These are phyloP conservation scores for Conticribra weissflogii DNA, from an alignment of 108 stramenopile species.

Conservation along the genomic window DNA sequence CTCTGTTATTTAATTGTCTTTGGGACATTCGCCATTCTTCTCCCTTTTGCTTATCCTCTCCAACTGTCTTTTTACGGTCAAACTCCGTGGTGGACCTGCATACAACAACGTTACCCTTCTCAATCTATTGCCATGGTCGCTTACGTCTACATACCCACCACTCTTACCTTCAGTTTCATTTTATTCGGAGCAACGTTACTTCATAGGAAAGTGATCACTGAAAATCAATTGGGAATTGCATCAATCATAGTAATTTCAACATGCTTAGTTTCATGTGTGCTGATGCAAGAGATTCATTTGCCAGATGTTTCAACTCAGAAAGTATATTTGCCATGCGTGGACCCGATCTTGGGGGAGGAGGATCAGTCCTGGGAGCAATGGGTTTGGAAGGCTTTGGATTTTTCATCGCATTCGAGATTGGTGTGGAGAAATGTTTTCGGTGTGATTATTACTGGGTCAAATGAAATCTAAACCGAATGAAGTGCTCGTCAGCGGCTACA, in stretches of 20 bases:
- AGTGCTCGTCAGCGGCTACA: too few species aligned
- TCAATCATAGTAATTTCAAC: not conserved
- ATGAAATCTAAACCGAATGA: too few species aligned
- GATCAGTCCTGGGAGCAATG: conserved; percentile 1
- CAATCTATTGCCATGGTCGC: conserved; percentile 14
- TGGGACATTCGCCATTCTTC: conserved; percentile 7
- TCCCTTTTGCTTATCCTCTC: conserved; percentile 17
- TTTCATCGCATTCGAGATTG: conserved; percentile 10
- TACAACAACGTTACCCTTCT: conserved; percentile 7
- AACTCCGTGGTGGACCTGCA: conserved; percentile 14
- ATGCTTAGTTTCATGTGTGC: conserved; percentile 7
- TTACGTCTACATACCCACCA: conserved; percentile 16
- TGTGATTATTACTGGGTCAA: too few species aligned
- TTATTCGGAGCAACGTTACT: conserved; percentile 15
- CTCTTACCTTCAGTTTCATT: conserved; percentile 21
- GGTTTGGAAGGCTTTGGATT: conserved; percentile 8
- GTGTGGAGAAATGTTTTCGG: too few species aligned
- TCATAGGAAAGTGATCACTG: conserved; percentile 9
- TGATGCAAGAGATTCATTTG: conserved; percentile 13
- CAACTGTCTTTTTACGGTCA: conserved; percentile 10
- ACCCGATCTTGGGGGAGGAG: conserved; percentile 10
- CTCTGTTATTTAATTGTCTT: not conserved
- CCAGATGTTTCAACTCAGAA: conserved; percentile 18
- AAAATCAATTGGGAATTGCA: conserved; percentile 1
- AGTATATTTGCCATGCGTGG: conserved; percentile 19